Evolutionary conservation across 129 eudicot species (phyloP), one percentile per base, ranked within the genome.

Genomic region (Artemisia argyi): DNA sequence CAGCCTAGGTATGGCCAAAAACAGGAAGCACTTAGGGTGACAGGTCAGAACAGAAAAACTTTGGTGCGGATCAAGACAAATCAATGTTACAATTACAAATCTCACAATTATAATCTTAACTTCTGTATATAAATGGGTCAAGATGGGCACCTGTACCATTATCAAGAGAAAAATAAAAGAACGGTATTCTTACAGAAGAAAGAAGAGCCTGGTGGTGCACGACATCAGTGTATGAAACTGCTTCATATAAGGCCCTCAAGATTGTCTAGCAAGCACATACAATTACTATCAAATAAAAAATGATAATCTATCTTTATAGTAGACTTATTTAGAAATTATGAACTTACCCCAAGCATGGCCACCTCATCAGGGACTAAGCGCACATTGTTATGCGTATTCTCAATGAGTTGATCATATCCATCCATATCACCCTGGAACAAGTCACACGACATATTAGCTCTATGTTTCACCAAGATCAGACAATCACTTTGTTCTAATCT

Each of bases 331-430:
- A 59, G 10, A 53, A 66, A 12, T 9, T 61, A 53, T 18, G 15
- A 71, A 72, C 85, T 68, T 85, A 92, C 98, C 88, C 85, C 95
- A 63, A 89, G 98, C 79, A 83, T 68, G 58, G 95, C 98, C 76
- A 85, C 92, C 68, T 92, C 96, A 55, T 89, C 96, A 28, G 96
- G 86, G 24, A 55, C 61, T 5, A 89, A 80, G 56, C 73, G 82
- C 60, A 73, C 73, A 58, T 76, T 75, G 73, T 84, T 65, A 79
- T 80, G 91, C 63, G 89, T 73, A 76, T 86, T 82, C 24, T 83
- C 83, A 73, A 89, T 64, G 65, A 92, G 79, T 77, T 85, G 83
- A 16, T 87, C 80, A 78, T 92, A 92, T 62, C 66, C 67, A 60
- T 74, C 88, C 0, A 68, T 66, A 24, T 89, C 87, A 78, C 91